Percentiles rank a stretch among this genome's conserved stretches.
phyloP scores from a whole-genome alignment of 192 early-diverging fungal genomes.

The Coemansia sp. region DNA sequence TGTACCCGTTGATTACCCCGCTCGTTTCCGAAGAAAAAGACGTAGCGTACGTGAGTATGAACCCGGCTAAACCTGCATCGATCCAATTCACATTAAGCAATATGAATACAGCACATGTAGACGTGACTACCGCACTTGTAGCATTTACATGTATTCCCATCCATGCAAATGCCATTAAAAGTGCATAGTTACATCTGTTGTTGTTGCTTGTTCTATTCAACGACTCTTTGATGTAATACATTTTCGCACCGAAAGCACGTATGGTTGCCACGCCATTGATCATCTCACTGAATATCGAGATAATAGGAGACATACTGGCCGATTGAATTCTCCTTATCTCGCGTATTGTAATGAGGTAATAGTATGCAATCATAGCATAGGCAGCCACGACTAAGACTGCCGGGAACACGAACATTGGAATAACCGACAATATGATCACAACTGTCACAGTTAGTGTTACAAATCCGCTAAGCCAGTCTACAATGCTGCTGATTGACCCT shows the following conservation, averaged over 20 bases:
- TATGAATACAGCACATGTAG: slow-evolving; percentile 66
- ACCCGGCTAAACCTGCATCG: slow-evolving; percentile 82
- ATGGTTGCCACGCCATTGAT: slow-evolving; percentile 56
- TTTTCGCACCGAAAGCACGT: background rate
- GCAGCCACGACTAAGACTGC: slow-evolving; percentile 56
- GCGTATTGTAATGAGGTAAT: slow-evolving; percentile 70
- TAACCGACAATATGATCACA: slow-evolving; percentile 58
- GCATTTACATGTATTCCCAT: slow-evolving; percentile 76
- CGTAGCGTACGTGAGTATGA: slow-evolving; percentile 77
- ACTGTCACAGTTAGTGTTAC: slow-evolving; percentile 58
- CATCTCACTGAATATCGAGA: slow-evolving; percentile 76
- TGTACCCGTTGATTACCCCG: slow-evolving; percentile 77
- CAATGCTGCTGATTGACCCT: slow-evolving; percentile 50
- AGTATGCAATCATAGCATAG: slow-evolving; percentile 61
- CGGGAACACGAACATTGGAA: slow-evolving; percentile 68
- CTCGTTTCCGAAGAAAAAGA: slow-evolving; percentile 73
- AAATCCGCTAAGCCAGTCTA: slow-evolving; percentile 56
- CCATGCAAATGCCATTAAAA: slow-evolving; percentile 86
- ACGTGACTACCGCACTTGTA: slow-evolving; percentile 70
- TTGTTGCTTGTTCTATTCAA: background rate
- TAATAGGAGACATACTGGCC: slow-evolving; percentile 65
- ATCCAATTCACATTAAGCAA: slow-evolving; percentile 55
- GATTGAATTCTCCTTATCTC: slow-evolving; percentile 84
- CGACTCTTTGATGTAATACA: background rate
- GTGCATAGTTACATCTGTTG: slow-evolving; percentile 49